A percentile compares a stretch with the other conserved stretches of the same genome.
Evolutionary conservation across 306 rosid genomes (phyloP).

Genomic region (Delonix regia): DNA sequence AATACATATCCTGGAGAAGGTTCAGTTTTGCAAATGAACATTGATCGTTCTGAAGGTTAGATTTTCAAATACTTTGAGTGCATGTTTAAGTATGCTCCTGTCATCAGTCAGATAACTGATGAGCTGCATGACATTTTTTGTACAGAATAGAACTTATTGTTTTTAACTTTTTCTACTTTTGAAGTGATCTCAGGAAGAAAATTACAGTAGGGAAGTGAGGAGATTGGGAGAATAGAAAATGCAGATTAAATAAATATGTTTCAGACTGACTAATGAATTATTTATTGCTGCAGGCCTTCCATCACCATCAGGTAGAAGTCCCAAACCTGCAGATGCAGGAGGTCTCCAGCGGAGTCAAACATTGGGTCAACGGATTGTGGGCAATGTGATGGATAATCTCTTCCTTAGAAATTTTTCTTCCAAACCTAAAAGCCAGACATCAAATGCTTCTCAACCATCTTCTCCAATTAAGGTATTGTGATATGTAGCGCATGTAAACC

Average conservation of each 20-base stretch:
- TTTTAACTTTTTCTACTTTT: background rate
- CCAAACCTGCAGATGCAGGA: conserved; percentile 64
- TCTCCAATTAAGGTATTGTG: conserved; percentile 76
- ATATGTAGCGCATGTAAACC: conserved; percentile 8
- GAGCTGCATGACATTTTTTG: conserved; percentile 7
- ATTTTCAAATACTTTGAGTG: conserved; percentile 5
- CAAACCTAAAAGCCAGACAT: conserved; percentile 60
- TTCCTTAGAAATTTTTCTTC: conserved; percentile 85
- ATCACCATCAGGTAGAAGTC: conserved; percentile 67
- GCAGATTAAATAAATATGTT: conserved; percentile 24
- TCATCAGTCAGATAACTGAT: conserved; percentile 35
- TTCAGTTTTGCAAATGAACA: conserved; percentile 46
- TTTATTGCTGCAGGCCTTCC: conserved; percentile 66
- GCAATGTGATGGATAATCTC: conserved; percentile 83
- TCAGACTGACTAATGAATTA: conserved; percentile 14
- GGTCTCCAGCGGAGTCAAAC: conserved; percentile 80
- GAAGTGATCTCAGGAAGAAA: conserved; percentile 2
- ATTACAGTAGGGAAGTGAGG: background rate
- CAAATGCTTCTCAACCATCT: conserved; percentile 77
- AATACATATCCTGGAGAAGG: conserved; percentile 52
- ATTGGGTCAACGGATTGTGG: conserved; percentile 92
- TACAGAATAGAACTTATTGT: background rate
- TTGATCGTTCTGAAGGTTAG: conserved; percentile 81
- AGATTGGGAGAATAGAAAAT: conserved; percentile 17
- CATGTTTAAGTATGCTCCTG: conserved; percentile 26